Evolutionary conservation across 768 basidiomycete genomes (phyloP), one percentile per base, ranked within the genome.

Genomic region (Xerocomellus intermedius): DNA sequence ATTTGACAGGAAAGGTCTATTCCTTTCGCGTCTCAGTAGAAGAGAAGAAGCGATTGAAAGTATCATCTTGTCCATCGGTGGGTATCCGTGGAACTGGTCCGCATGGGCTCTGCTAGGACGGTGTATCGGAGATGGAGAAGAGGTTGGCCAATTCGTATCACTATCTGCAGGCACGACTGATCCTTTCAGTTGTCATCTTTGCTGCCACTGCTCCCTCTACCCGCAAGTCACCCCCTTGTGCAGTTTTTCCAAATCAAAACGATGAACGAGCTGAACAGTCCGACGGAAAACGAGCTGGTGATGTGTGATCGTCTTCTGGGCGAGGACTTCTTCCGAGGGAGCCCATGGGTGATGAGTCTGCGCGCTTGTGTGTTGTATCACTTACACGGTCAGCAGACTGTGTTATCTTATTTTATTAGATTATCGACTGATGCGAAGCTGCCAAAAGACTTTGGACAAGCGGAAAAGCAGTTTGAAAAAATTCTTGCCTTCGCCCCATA

Each of bases 71-170:
- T 94, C 93, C 13, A 85, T 96, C 41, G 78, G 80, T 36, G 79
- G 79, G 6, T 91, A 86, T 64, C 87, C 90, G 13, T 98, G 91
- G 86, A 98, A 98, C 67, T 98, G 95, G 94, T 89, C 90, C 26
- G 77, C 85, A n/a, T 98, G 94, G 94, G 74, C 81, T 8, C 79
- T 93, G 41, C 76, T 98, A n/a, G 81, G 82, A 3, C 84, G 83
- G 50, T 89, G 90, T 65, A 79, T 94, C 32, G 82, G 83, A 14
- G 91, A 94, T 58, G 84, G 84, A 16, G 91, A 94, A 74, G 92
- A 96, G 85, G 94, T 94, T 51, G 36, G 68, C 35, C 39, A 39
- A 43, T 42, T 52, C 32, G 22, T 28, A 41, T 7, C 19, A 16
- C 44, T 33, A 14, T 45, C 49, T 48, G 7, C 21, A 42, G 4